phyloP scores from a whole-genome alignment of 176 grass and related monocot genomes.

The Triticum turgidum region DNA sequence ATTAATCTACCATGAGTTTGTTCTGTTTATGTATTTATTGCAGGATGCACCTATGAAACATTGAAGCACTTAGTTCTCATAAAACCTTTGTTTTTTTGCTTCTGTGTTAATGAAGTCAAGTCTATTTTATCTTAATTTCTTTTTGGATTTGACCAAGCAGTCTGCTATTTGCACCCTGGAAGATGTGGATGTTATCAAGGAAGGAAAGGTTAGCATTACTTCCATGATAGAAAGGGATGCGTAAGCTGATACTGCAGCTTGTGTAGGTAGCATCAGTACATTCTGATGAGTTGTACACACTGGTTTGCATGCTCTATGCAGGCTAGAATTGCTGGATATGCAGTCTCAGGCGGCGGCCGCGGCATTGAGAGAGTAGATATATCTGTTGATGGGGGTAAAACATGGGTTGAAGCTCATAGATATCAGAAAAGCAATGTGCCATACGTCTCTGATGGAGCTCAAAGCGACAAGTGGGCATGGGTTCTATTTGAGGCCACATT shows the following conservation, averaged over 20 bases:
- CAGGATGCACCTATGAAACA: neutral
- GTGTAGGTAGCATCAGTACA: neutral
- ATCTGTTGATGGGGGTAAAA: constrained; percentile 84
- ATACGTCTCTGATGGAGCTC: constrained; percentile 68
- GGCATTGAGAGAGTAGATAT: constrained; percentile 86
- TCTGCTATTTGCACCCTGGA: constrained; percentile 89
- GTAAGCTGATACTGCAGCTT: neutral
- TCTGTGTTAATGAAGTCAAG: neutral
- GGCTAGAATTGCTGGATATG: constrained; percentile 80
- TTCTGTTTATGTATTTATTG: neutral
- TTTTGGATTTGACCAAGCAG: constrained; percentile 42
- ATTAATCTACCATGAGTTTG: neutral
- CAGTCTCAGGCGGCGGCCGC: constrained; percentile 79
- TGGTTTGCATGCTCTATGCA: constrained; percentile 20
- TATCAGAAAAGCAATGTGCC: constrained; percentile 55
- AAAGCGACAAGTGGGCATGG: constrained; percentile 88
- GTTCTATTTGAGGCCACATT: constrained; percentile 77
- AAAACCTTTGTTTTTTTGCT: neutral
- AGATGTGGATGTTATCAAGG: constrained; percentile 69
- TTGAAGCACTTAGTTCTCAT: neutral
- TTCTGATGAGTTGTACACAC: neutral
- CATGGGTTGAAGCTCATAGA: constrained; percentile 64
- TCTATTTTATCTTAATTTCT: constrained; percentile 15
- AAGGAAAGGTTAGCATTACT: constrained; percentile 55
- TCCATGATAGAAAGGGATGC: neutral